Evolutionary conservation across 2,329 filamentous ascomycete genomes (phyloP).

Genomic region (Microcera coccophila): DNA sequence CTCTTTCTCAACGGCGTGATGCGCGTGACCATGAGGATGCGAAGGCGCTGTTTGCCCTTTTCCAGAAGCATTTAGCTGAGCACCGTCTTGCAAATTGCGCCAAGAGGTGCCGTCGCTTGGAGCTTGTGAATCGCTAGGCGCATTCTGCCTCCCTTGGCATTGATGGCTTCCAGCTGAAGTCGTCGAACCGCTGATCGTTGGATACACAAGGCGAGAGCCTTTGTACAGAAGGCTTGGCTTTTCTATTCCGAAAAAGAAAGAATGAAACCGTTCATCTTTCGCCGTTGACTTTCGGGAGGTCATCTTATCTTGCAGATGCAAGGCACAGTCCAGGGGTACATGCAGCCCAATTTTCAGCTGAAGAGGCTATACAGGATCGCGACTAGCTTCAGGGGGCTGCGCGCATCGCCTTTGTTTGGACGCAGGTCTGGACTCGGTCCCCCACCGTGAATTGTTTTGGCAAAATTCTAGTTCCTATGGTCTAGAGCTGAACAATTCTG

Average conservation of each 20-base stretch:
- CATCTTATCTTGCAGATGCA: too few relatives aligned
- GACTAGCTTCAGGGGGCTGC: slow-evolving; percentile 25
- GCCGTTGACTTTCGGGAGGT: too few relatives aligned
- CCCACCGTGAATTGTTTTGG: slow-evolving; percentile 10
- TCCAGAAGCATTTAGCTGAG: neutral
- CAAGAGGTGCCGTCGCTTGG: neutral
- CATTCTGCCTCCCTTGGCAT: too few relatives aligned
- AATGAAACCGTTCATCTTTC: too few relatives aligned
- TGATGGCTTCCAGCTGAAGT: too few relatives aligned
- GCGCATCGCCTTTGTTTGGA: slow-evolving; percentile 16
- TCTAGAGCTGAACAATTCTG: neutral
- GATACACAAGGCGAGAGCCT: too few relatives aligned
- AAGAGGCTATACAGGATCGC: slow-evolving; percentile 16
- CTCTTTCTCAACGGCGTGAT: neutral
- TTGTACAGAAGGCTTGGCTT: too few relatives aligned
- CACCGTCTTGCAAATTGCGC: neutral
- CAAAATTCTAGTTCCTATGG: slow-evolving; percentile 7
- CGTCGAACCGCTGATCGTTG: too few relatives aligned
- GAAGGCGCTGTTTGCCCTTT: neutral
- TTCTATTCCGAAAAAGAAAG: too few relatives aligned
- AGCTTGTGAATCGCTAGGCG: too few relatives aligned
- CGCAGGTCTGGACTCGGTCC: slow-evolving; percentile 12
- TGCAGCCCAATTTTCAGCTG: slow-evolving; percentile 17
- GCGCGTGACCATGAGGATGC: neutral
- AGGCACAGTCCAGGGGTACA: too few relatives aligned